Evolutionary conservation across 2,329 filamentous ascomycete genomes (phyloP), one percentile per base, ranked within the genome.

Genomic region (Colletotrichum kahawae): DNA sequence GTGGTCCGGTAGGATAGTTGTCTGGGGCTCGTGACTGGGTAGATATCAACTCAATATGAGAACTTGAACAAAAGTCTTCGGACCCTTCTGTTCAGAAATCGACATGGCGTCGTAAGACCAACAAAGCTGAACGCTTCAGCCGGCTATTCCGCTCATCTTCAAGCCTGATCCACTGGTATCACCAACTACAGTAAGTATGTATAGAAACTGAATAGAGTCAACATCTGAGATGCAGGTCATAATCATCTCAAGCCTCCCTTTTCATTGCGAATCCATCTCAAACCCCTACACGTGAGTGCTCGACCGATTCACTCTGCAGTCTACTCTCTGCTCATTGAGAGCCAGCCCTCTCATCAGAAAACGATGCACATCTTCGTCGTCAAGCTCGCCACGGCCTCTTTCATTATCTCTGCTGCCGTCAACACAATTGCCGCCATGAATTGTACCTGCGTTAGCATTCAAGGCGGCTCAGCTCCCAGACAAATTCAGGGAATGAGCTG

Each of bases 341-440:
- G 38, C 38, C 18, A 48, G 38, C 18, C 9, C 0, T n/a, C 38
- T 48, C 18, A 48, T 7, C 38, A 48, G 18, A 12, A n/a, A 48
- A 43, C 38, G 38, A n/a, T 16, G 18, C 38, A n/a, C 0, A n/a
- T 43, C 10, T 43, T 0, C 1, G 9, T 43, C 0, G 9, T 12
- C 1, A 43, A 43, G 16, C 8, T 43, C 8, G 10, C 38, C 18
- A 4, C 8, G 9, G 38, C 9, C 18, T 43, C 18, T 10, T n/a
- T 4, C 5, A 43, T n/a, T 43, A 8, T 43, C 38, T 43, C 18
- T n/a, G 38, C 18, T 43, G 18, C 38, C 38, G 2, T 43, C 9
- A 3, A 10, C 18, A 43, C 18, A 43, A 18, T n/a, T 1, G 4
- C 9, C n/a, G 4, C n/a, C 38, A 43, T 43, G 9, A 43, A 9